phyloP scores from a whole-genome alignment of 2,329 filamentous ascomycete species.

The Coleophoma crateriformis region DNA sequence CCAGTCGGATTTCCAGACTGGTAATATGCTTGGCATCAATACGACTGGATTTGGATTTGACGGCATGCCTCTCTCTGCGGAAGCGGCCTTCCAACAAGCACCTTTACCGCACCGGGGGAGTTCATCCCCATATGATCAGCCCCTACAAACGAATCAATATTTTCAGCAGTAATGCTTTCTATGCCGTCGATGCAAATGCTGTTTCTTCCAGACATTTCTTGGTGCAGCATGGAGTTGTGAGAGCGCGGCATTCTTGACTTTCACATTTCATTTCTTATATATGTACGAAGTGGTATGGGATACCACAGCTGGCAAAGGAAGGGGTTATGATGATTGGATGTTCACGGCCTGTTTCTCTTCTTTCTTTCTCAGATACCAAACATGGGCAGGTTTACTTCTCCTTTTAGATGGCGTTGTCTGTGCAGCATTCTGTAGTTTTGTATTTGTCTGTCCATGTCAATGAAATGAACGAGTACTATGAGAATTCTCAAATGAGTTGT shows the following conservation, averaged over 20 bases:
- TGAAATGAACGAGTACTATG: too few species aligned
- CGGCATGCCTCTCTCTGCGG: conserved; percentile 4
- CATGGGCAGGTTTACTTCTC: too few species aligned
- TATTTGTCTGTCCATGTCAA: too few species aligned
- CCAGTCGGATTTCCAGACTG: conserved; percentile 13
- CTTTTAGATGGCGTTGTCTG: too few species aligned
- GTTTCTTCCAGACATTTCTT: not conserved
- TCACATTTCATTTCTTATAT: conserved; percentile 1
- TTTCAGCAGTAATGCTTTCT: conserved; percentile 14
- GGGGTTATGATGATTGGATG: too few species aligned
- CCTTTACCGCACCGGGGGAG: conserved; percentile 10
- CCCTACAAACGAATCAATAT: conserved; percentile 14
- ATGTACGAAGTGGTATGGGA: not conserved
- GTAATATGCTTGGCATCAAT: conserved; percentile 18
- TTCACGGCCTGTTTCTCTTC: too few species aligned
- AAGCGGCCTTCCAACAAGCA: too few species aligned
- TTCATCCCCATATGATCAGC: conserved; percentile 19
- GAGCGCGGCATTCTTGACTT: not conserved
- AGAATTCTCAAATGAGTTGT: too few species aligned
- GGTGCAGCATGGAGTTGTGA: not conserved
- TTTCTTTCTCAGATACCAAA: too few species aligned
- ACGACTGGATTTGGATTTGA: conserved; percentile 16
- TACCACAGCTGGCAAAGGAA: too few species aligned
- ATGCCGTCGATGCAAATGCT: conserved; percentile 4
- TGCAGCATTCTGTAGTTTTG: too few species aligned